Percentiles rank a stretch among this genome's conserved stretches.
These are phyloP conservation scores for Talaromyces marneffei DNA, from an alignment of 2,329 filamentous ascomycete species.

Conservation along the genomic window DNA sequence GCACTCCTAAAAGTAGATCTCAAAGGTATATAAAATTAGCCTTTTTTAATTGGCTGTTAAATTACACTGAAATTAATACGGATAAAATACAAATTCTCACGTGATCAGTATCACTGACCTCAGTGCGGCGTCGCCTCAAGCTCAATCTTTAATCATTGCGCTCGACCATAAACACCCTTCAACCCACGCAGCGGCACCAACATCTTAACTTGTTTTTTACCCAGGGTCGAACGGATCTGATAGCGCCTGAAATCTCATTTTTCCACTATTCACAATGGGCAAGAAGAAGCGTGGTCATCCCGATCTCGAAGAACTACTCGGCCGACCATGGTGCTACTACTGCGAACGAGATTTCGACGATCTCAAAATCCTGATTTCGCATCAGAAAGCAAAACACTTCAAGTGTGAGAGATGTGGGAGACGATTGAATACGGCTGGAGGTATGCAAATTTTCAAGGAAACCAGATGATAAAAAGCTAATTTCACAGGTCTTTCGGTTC, in stretches of 20 bases:
- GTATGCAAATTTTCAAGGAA: conserved; percentile 45
- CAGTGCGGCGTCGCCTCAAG: background rate
- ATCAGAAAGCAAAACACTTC: conserved; percentile 99
- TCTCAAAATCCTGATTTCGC: conserved; percentile 88
- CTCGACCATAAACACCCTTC: background rate
- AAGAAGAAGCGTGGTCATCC: conserved; percentile 88
- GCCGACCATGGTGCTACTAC: conserved; percentile 95
- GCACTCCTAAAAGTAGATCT: background rate
- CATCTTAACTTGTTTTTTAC: background rate
- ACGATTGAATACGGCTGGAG: conserved; percentile 88
- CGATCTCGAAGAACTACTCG: conserved; percentile 79
- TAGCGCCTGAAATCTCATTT: background rate
- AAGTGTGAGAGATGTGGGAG: conserved; percentile 90
- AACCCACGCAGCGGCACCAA: background rate
- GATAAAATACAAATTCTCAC: background rate
- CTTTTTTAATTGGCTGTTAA: background rate
- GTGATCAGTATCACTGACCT: background rate
- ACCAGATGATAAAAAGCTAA: background rate
- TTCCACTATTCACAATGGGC: conserved; percentile 11
- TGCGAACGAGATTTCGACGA: conserved; percentile 99
- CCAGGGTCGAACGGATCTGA: too few species aligned
- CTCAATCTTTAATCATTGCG: background rate
- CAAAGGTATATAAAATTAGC: background rate
- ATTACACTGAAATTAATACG: background rate
- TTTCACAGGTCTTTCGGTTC: conserved; percentile 73